Base-by-base conservation (phyloP, 2,329 filamentous ascomycete genomes). In the Fusarium siculi region DNA sequence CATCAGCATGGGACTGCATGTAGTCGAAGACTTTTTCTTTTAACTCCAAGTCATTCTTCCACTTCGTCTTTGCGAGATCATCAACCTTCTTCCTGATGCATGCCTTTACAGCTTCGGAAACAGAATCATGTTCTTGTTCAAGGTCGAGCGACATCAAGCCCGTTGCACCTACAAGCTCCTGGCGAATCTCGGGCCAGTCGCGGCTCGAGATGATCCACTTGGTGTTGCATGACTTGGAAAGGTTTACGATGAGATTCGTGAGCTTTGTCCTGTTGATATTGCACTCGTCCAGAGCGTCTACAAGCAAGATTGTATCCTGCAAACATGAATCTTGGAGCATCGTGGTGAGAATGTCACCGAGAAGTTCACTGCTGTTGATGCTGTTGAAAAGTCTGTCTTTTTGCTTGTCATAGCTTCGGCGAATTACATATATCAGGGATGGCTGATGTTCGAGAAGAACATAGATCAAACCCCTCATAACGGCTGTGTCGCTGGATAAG, bases 301-400 rank as follows among this genome's bases (percentile, higher is more conserved):
- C 15, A 0, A 50, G 10, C 7, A 49, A 14, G 0, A 32, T 12
- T 18, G 28, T 0, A 0, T 18, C 10, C 0, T 12, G 3, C 3
- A 49, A 0, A 32, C 46, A 0, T 0, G 28, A 15, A 5, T 50
- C 28, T 14, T 23, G 21, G 1, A 50, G 21, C 46, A 50, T 50
- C 5, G 0, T 50, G 7, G 10, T 23, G 0, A 50, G 10, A 1
- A 50, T 7, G 1, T 32, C 21, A 0, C 15, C 0, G 0, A 50
- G 46, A 7, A 23, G 21, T 4, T 23, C 21, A 9, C 28, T 50
- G 7, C 46, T 50, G 0, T 50, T 50, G 21, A 50, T 32, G 1
- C 15, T 50, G 5, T 32, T 14, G 15, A 50, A 50, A 0, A 32
- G 10, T 0, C 8, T 5, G 3, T 32, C 7, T 0, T 50, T 50